Evolutionary conservation across 345 rosid genomes (phyloP).

Genomic region (Mercurialis annua): DNA sequence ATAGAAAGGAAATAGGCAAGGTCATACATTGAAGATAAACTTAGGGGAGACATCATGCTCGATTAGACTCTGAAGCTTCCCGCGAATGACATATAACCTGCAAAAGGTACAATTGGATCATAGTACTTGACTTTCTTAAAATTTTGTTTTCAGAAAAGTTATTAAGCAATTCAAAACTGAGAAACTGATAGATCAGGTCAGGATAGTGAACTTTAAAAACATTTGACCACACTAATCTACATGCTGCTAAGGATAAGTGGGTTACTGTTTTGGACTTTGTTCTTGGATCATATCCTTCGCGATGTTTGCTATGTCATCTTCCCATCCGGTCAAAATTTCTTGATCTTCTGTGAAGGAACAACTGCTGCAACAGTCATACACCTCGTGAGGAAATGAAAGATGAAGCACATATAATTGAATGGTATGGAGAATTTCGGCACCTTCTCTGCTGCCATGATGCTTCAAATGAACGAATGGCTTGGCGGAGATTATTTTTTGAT

Average conservation of each 20-base stretch:
- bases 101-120: neutral
- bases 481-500: constrained; percentile 57
- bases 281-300: constrained; percentile 50
- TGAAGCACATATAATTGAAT: neutral
- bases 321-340: constrained; percentile 49
- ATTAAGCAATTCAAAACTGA: too few species aligned
- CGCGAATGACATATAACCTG: constrained; percentile 55
- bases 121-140: neutral
- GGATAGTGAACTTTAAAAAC: neutral
- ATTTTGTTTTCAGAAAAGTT: too few species aligned
- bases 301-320: constrained; percentile 54
- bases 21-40: constrained; percentile 40
- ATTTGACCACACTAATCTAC: neutral
- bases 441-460: constrained; percentile 41
- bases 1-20: too few species aligned
- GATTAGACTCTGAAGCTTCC: constrained; percentile 50
- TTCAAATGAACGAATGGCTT: constrained; percentile 64
- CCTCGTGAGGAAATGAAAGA: neutral
- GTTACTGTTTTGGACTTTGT: constrained; percentile 62
- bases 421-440: constrained; percentile 2
- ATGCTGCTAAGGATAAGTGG: neutral
- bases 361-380: constrained; percentile 21
- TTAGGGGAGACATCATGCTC: constrained; percentile 53
- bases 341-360: constrained; percentile 34
- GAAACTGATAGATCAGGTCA: neutral